Evolutionary conservation across 805 yeast genomes (phyloP).

Genomic region (Grigorovia transvaalensis): DNA sequence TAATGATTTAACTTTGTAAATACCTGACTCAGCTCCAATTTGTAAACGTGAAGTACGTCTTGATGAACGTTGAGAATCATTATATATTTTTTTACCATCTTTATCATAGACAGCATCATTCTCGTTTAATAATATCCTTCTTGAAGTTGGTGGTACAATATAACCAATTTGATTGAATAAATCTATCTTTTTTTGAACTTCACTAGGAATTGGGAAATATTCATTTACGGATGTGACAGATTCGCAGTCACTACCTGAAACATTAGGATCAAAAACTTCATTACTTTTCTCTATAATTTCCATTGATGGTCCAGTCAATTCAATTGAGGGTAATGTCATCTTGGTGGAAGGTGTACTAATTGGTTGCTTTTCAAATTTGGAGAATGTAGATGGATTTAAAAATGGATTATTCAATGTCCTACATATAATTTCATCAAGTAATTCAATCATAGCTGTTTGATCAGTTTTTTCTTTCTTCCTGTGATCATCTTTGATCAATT

Average conservation of each 20-base stretch:
- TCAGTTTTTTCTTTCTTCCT: neutral
- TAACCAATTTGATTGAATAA: conserved; percentile 23
- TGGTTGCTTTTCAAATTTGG: neutral
- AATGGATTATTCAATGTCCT: conserved; percentile 21
- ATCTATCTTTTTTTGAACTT: conserved; percentile 17
- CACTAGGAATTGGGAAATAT: conserved; percentile 22
- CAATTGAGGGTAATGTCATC: neutral
- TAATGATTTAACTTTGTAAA: conserved; percentile 26
- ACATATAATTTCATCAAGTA: conserved; percentile 12
- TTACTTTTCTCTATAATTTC: conserved; percentile 1
- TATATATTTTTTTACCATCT: conserved; percentile 9
- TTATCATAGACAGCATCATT: conserved; percentile 5
- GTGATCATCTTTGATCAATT: conserved; percentile 5
- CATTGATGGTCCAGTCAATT: neutral
- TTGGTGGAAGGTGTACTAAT: neutral
- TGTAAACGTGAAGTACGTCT: conserved; percentile 23
- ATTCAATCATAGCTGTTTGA: conserved; percentile 4
- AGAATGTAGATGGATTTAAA: neutral
- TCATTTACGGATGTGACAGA: conserved; percentile 18
- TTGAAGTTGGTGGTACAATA: conserved; percentile 20
- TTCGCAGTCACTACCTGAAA: conserved; percentile 5
- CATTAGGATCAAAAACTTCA: conserved; percentile 1
- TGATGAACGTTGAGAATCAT: conserved; percentile 11
- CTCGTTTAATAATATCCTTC: conserved; percentile 7
- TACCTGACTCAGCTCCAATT: conserved; percentile 13